phyloP scores from a whole-genome alignment of 805 yeast species.

The Candida montana region DNA sequence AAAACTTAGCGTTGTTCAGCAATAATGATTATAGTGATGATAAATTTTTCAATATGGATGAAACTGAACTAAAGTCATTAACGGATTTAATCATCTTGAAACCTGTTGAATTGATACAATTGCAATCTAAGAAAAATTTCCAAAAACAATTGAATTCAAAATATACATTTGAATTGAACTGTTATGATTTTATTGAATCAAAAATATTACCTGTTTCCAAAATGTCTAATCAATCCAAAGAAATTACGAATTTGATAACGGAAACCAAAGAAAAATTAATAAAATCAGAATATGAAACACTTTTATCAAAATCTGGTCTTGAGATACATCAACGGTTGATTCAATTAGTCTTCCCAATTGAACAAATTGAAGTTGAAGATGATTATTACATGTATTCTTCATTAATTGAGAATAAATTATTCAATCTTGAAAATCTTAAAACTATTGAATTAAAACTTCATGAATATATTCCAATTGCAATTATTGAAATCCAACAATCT shows the following conservation, averaged over 20 bases:
- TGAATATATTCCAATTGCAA: slow-evolving; percentile 51
- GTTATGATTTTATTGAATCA: slow-evolving; percentile 51
- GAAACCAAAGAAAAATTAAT: slow-evolving; percentile 35
- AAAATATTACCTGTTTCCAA: slow-evolving; percentile 45
- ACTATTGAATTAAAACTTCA: slow-evolving; percentile 42
- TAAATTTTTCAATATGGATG: slow-evolving; percentile 35
- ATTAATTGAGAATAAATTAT: slow-evolving; percentile 54
- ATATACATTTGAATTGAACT: slow-evolving; percentile 48
- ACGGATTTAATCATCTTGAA: slow-evolving; percentile 37
- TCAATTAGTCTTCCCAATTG: slow-evolving; percentile 66
- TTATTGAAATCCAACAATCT: slow-evolving; percentile 53
- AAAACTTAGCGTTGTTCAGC: slow-evolving; percentile 46
- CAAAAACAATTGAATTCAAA: slow-evolving; percentile 22
- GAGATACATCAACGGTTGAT: slow-evolving; percentile 57
- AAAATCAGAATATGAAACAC: slow-evolving; percentile 38
- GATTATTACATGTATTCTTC: slow-evolving; percentile 62
- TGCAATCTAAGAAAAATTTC: slow-evolving; percentile 26
- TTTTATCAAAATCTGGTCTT: slow-evolving; percentile 49
- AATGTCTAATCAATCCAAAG: slow-evolving; percentile 30
- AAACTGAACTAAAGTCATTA: slow-evolving; percentile 32
- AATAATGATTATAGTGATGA: slow-evolving; percentile 12
- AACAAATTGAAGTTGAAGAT: slow-evolving; percentile 44
- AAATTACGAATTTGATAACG: slow-evolving; percentile 29
- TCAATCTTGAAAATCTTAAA: slow-evolving; percentile 38
- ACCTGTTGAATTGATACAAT: slow-evolving; percentile 27